Evolutionary conservation across 352 stramenopile species (phyloP).

Genomic region (Thalassiosira allenii): DNA sequence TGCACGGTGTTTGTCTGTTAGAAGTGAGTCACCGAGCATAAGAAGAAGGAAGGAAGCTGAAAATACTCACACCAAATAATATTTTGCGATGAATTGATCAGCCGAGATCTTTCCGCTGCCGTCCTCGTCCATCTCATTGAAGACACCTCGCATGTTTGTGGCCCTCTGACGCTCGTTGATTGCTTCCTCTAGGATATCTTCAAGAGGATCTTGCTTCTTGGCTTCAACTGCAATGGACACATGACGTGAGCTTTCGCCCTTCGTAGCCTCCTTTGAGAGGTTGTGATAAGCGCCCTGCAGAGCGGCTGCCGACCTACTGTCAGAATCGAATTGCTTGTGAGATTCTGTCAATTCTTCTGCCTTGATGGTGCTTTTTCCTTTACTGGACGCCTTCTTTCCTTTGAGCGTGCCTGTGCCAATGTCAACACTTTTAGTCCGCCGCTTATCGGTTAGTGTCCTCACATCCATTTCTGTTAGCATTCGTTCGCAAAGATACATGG

Average conservation of each 20-base stretch:
- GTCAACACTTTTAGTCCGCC: constrained; percentile 54
- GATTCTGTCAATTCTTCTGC: constrained; percentile 2
- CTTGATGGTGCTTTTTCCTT: not conserved
- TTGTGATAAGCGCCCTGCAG: constrained; percentile 25
- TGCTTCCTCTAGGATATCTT: constrained; percentile 54
- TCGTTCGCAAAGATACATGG: constrained; percentile 70
- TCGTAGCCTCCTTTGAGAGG: constrained; percentile 38
- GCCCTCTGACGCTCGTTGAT: constrained; percentile 67
- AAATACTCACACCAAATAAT: constrained; percentile 19
- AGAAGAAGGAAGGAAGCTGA: constrained; percentile 10
- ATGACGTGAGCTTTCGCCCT: constrained; percentile 23
- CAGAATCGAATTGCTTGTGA: not conserved
- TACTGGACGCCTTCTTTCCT: not conserved
- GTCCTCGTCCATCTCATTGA: constrained; percentile 71
- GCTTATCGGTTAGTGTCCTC: constrained; percentile 9
- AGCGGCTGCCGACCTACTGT: not conserved
- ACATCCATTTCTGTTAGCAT: constrained; percentile 52
- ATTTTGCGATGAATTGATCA: constrained; percentile 69
- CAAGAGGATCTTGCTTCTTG: not conserved
- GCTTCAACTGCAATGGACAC: constrained; percentile 24
- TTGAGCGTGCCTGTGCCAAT: constrained; percentile 40
- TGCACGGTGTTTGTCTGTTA: constrained; percentile 53
- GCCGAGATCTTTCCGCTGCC: constrained; percentile 60
- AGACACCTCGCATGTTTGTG: constrained; percentile 62
- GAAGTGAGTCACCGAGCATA: constrained; percentile 32